These are phyloP conservation scores for Fragaria nilgerrensis DNA, from an alignment of 306 rosid species.

Conservation along the genomic window DNA sequence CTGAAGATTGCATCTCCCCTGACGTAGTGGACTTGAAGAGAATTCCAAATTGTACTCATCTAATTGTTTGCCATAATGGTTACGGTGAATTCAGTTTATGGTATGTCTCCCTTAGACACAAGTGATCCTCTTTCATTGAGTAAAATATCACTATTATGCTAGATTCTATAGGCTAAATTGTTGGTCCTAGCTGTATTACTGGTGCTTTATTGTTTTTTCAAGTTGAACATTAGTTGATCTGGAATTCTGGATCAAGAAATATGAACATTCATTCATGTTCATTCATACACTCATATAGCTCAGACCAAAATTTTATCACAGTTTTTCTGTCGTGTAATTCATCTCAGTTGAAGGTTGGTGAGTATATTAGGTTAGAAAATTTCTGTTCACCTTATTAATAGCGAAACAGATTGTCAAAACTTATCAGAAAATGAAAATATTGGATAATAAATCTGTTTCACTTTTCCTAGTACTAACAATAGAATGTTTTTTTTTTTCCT, in stretches of 20 bases:
- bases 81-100: slow-evolving; percentile 80
- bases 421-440: not conserved
- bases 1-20: slow-evolving; percentile 51
- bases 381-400: not conserved
- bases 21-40: slow-evolving; percentile 75
- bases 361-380: not conserved
- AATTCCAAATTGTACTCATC: slow-evolving; percentile 61
- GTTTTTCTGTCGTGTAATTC: not conserved
- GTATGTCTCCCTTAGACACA: slow-evolving; percentile 39
- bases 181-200: not conserved
- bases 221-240: not conserved
- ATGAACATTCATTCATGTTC: not conserved
- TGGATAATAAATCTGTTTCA: not conserved
- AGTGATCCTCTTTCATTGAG: not conserved
- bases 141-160: not conserved
- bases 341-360: slow-evolving; percentile 1
- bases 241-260: not conserved
- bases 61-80: slow-evolving; percentile 61
- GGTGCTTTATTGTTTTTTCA: not conserved
- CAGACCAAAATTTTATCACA: not conserved
- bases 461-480: slow-evolving; percentile 25
- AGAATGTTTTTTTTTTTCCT: slow-evolving; percentile 9
- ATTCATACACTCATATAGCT: not conserved
- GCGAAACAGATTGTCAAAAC: not conserved
- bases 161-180: not conserved